Evolutionary conservation across 352 stramenopile species (phyloP), one percentile per base, ranked within the genome.

Genomic region (Thalassiosira allenii): DNA sequence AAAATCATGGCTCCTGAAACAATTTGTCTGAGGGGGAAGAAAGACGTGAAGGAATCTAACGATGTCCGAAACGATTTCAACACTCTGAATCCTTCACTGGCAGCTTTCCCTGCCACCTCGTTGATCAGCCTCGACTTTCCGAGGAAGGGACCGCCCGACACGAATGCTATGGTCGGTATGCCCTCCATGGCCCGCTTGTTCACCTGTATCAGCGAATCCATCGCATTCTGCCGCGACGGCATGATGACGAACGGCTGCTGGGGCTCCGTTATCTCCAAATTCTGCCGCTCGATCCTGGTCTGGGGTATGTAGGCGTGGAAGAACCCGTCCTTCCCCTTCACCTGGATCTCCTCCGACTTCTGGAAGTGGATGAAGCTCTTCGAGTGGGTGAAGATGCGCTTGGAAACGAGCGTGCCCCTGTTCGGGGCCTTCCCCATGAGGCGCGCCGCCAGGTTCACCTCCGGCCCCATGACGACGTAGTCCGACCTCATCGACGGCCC

Each of bases 391-490:
- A 75, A 87, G 62, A 87, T 84, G 75, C 79, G 74, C 69, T 89
- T 84, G 9, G 72, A 86, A 8, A 89, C 86, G 12, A 92, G 58
- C 11, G 84, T 92, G 17, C 79, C 65, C 43, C 77, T 66, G 43
- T 86, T 83, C 4, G 73, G 56, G 40, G 86, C 88, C 64, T 89
- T 86, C 4, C 79, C 82, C 86, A 92, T 92, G 0, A 92, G 80
- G 44, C 88, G 63, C n/a, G 88, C 79, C 2, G 88, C 86, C 54
- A 91, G 53, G 62, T 93, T 93, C 2, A 92, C 84, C 51, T 89
- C 76, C 33, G 81, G 75, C 57, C 88, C 86, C 80, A 93, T 90
- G 53, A 92, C 86, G 17, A 92, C 80, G 51, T 86, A 93, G 61
- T 93, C 88, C 14, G 74, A 75, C n/a, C 88, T 65, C 25, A 83